Evolutionary conservation across 2,329 filamentous ascomycete genomes (phyloP), one percentile per base, ranked within the genome.

Genomic region (Ascochyta pisi): DNA sequence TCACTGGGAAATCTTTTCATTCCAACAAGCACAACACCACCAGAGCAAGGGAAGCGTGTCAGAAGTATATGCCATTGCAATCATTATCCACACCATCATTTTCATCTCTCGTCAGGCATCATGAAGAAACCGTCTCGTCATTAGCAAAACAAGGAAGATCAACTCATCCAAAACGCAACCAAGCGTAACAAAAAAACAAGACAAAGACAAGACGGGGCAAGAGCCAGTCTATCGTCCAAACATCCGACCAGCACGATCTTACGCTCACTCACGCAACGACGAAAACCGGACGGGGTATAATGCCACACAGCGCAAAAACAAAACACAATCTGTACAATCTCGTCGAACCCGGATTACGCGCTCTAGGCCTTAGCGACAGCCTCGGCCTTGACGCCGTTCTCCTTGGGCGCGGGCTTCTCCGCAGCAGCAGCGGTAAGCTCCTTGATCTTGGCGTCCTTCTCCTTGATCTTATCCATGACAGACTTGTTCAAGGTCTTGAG

Each of bases 401-500:
- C 54, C 54, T 52, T 57, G 3, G 54, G 29, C 29, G 10, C 29
- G 12, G 29, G 48, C 43, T 43, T 33, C 34, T 48, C 44, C 10
- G 49, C 48, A 13, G 48, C 49, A 19, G 50, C 54, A 13, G 53
- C 47, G 6, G 44, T 54, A 46, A 61, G 43, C 38, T 63, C 56
- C 46, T 58, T 59, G 19, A 61, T 53, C 51, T 64, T 58, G 10
- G 58, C 48, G 12, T 62, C 60, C 54, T 64, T 56, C 10, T 58
- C 58, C 45, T 67, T 66, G 24, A 61, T 50, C 56, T 67, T 63
- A 35, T 62, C 49, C 38, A 63, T 38, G 19, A 61, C 47, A 16
- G 50, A 45, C 22, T 60, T 57, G 42, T 63, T 65, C 15, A 60
- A 55, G 5, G 53, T 35, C 27, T 58, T 65, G 52, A 64, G 61